Evolutionary conservation across 768 basidiomycete genomes (phyloP).

Genomic region (Calvatia gigantea): DNA sequence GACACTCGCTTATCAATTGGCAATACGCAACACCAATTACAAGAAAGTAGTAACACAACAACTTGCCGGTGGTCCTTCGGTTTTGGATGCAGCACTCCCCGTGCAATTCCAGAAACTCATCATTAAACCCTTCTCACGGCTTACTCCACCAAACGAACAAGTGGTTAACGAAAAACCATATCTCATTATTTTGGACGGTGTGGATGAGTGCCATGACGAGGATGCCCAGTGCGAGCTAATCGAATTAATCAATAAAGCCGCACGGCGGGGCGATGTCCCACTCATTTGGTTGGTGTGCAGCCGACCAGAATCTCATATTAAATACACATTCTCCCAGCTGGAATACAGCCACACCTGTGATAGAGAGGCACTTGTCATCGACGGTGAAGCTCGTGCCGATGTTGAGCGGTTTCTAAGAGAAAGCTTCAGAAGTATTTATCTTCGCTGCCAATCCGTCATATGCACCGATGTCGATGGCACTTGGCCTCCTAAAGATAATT

Average conservation of each 20-base stretch:
- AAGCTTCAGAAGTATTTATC: neutral
- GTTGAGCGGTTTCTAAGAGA: neutral
- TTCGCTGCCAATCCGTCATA: neutral
- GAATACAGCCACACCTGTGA: neutral
- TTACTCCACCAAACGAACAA: neutral
- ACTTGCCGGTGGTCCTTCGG: neutral
- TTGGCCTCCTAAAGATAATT: neutral
- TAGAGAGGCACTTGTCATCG: neutral
- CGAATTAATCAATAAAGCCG: neutral
- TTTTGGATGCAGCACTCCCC: neutral
- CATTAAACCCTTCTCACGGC: neutral
- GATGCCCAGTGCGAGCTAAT: neutral
- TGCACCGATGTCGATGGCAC: neutral
- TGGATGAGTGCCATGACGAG: neutral
- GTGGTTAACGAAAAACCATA: neutral
- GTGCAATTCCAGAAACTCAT: neutral
- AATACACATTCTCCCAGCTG: neutral
- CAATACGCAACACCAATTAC: neutral
- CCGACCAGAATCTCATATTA: neutral
- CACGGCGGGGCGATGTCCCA: neutral
- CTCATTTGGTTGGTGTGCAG: constrained; percentile 1
- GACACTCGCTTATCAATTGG: neutral
- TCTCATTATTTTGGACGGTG: neutral
- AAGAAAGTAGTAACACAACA: neutral
- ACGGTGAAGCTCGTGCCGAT: neutral